Base-by-base conservation (phyloP, 176 grass and related monocot genomes). In the Oryza meyeriana region DNA sequence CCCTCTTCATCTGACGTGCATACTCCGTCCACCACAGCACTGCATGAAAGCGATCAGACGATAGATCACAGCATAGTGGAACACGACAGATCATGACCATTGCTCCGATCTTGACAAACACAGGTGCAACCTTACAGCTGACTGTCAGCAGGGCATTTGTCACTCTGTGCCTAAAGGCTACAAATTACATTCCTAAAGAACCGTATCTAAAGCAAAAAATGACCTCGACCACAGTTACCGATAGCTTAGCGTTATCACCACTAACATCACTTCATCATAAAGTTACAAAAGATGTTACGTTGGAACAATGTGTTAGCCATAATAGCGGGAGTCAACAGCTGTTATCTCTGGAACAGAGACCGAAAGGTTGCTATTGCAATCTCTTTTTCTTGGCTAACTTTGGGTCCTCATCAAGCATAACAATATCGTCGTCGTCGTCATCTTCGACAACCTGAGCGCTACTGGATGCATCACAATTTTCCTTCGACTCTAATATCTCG, bases 391-490 rank as follows among this genome's bases (percentile, higher is more conserved):
- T 95, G 67, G 4, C 67, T 44, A 78, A 24, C 38, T 75, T 82
- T 8, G 97, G 93, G 66, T 88, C 80, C 67, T 84, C 85, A 45
- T 88, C 89, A 48, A 94, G 45, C 36, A 94, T 44, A 69, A 74
- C 1, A 11, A 92, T 0, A 14, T 95, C 96, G 1, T 97, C 88
- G 8, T 90, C 82, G 2, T 89, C 86, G 0, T 85, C 84, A 33
- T 94, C 96, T 72, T 95, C 87, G 6, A 99, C 85, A 81, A 95
- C 61, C 74, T 94, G 83, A 66, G 93, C 71, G 20, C 86, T 80
- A 33, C 69, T 76, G 12, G 85, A 84, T 22, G 65, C 63, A 78
- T 87, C 82, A 71, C 76, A 81, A 36, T 89, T 87, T 55, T 81
- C 90, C 9, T 66, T 82, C 9, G 70, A 66, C 29, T 93, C 86